phyloP scores from a whole-genome alignment of 495 filamentous ascomycete species.

The Penicillium coffeae region DNA sequence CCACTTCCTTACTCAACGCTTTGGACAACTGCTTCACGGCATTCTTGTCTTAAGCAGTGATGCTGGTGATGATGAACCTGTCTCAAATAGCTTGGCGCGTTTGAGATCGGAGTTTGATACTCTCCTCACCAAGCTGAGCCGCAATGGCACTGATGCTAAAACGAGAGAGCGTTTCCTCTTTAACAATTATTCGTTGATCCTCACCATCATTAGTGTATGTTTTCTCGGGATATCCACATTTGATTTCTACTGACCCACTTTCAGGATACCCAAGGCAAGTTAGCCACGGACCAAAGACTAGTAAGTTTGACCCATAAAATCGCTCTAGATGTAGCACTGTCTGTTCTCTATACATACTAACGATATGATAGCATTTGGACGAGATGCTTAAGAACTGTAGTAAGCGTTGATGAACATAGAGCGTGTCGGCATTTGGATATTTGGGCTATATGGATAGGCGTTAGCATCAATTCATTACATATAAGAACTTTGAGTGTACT shows the following conservation, averaged over 20 bases:
- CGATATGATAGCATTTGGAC: slow-evolving; percentile 31
- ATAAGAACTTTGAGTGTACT: too few relatives aligned
- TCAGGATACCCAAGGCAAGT: slow-evolving; percentile 69
- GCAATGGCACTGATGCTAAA: slow-evolving; percentile 65
- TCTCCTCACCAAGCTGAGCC: slow-evolving; percentile 66
- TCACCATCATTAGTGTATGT: slow-evolving; percentile 78
- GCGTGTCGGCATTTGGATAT: slow-evolving; percentile 1
- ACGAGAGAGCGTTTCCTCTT: slow-evolving; percentile 84
- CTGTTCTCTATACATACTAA: neutral
- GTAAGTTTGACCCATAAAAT: slow-evolving; percentile 19
- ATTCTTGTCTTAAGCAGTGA: slow-evolving; percentile 78
- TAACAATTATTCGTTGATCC: slow-evolving; percentile 89
- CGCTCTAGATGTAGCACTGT: neutral
- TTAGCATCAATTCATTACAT: too few relatives aligned
- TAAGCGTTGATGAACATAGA: slow-evolving; percentile 27
- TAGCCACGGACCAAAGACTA: slow-evolving; percentile 69
- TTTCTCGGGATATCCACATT: neutral
- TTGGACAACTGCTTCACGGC: slow-evolving; percentile 83
- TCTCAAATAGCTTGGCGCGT: slow-evolving; percentile 71
- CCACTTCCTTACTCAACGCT: slow-evolving; percentile 85
- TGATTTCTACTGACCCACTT: slow-evolving; percentile 17
- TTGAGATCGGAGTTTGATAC: slow-evolving; percentile 74
- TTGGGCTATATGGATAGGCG: too few relatives aligned
- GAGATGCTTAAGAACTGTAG: slow-evolving; percentile 43
- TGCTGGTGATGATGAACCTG: slow-evolving; percentile 88